Evolutionary conservation across 2,329 filamentous ascomycete genomes (phyloP).

Genomic region (Penicillium crustosum): DNA sequence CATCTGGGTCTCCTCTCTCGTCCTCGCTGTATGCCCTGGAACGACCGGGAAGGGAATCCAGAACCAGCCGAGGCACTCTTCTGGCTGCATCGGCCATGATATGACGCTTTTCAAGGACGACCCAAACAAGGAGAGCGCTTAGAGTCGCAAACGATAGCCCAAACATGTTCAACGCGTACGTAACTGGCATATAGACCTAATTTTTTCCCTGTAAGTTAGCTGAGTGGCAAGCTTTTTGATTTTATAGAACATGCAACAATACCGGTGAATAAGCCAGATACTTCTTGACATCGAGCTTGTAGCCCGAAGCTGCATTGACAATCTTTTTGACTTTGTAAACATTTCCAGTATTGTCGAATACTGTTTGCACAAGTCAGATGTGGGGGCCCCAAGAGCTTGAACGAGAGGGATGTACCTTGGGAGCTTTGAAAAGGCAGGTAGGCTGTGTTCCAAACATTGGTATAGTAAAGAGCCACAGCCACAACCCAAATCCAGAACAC

Average conservation of each 20-base stretch:
- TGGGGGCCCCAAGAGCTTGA: background rate
- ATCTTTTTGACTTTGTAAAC: slow-evolving; percentile 64
- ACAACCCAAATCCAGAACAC: slow-evolving; percentile 61
- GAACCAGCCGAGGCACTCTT: slow-evolving; percentile 5
- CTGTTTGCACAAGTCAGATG: slow-evolving; percentile 31
- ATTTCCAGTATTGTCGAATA: slow-evolving; percentile 67
- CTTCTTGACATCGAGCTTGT: slow-evolving; percentile 60
- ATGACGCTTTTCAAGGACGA: slow-evolving; percentile 23
- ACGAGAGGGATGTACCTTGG: slow-evolving; percentile 14
- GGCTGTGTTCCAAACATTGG: slow-evolving; percentile 20
- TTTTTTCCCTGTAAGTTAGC: slow-evolving; percentile 25
- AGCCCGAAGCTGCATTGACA: slow-evolving; percentile 53
- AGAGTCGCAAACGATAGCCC: slow-evolving; percentile 64
- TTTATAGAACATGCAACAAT: slow-evolving; percentile 52
- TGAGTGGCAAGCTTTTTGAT: slow-evolving; percentile 38
- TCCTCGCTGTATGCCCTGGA: background rate
- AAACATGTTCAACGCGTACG: slow-evolving; percentile 41
- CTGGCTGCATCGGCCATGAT: slow-evolving; percentile 15
- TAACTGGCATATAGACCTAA: slow-evolving; percentile 30
- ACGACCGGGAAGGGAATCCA: slow-evolving; percentile 10
- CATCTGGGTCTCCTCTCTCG: slow-evolving; percentile 11
- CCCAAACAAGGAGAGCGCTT: slow-evolving; percentile 47
- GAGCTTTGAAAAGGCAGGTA: slow-evolving; percentile 28
- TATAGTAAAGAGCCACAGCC: slow-evolving; percentile 55
- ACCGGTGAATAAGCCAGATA: slow-evolving; percentile 65